These are phyloP conservation scores for Paecilomyces variotii DNA, from an alignment of 2,329 filamentous ascomycete species.

Conservation along the genomic window DNA sequence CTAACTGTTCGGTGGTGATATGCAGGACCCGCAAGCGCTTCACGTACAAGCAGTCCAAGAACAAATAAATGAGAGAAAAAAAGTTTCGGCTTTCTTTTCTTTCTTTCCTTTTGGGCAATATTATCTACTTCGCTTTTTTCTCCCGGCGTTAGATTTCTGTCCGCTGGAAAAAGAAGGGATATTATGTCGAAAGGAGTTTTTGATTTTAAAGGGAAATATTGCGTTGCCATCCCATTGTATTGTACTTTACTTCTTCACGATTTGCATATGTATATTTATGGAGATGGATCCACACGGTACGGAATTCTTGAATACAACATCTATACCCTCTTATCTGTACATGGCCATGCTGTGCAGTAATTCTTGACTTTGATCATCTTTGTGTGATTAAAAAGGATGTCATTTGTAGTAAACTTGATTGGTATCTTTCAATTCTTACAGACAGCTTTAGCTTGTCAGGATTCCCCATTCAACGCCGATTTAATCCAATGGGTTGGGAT, in stretches of 20 bases:
- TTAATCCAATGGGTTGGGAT: not conserved
- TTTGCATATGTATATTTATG: not conserved
- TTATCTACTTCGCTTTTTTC: no score
- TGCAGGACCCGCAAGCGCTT: constrained; percentile 60
- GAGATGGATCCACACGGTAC: not conserved
- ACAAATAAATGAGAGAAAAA: constrained; percentile 42
- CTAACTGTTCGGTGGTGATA: not conserved
- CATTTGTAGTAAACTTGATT: not conserved
- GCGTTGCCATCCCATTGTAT: not conserved
- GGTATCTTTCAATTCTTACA: not conserved
- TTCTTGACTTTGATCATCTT: no score
- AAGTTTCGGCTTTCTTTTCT: not conserved
- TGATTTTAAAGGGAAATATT: not conserved
- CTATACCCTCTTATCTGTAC: no score
- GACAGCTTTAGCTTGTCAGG: not conserved
- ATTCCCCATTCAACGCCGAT: not conserved
- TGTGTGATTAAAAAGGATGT: not conserved
- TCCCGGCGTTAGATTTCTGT: no score
- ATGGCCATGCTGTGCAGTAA: no score
- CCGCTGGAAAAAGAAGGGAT: not conserved
- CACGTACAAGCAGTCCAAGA: constrained; percentile 63
- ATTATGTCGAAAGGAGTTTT: not conserved
- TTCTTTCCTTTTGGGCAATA: no score
- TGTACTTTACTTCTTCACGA: not conserved
- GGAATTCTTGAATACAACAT: not conserved